Percentiles rank a stretch among this genome's conserved stretches.
phyloP scores from a whole-genome alignment of 1,284 basidiomycete genomes.

The Sanghuangporus sanghuang region DNA sequence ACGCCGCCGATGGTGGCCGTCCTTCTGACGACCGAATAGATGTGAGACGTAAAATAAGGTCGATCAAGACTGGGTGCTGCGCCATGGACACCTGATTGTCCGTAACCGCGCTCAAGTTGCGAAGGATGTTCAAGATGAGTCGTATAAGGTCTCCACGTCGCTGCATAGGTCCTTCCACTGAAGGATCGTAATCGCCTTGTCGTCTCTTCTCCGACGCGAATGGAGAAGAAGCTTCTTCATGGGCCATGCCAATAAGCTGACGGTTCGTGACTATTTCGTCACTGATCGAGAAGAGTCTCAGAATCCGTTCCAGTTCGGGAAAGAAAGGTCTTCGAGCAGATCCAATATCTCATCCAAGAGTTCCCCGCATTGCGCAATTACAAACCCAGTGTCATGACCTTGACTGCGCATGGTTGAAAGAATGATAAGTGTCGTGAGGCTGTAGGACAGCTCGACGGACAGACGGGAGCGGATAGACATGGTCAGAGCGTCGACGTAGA shows the following conservation, averaged over 20 bases:
- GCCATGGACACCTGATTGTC: conserved; percentile 75
- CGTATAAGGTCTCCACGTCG: conserved; percentile 70
- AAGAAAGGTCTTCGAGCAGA: conserved; percentile 78
- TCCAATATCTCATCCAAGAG: conserved; percentile 87
- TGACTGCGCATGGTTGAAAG: conserved; percentile 71
- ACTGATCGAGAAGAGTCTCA: conserved; percentile 28
- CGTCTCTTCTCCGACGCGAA: conserved; percentile 50
- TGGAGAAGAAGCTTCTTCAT: conserved; percentile 50
- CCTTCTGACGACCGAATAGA: conserved; percentile 36
- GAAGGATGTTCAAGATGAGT: conserved; percentile 74
- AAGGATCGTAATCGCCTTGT: conserved; percentile 44
- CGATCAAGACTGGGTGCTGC: conserved; percentile 58
- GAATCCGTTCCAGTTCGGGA: conserved; percentile 35
- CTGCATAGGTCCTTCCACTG: conserved; percentile 44
- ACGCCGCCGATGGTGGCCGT: conserved; percentile 40
- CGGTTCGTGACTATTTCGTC: conserved; percentile 52
- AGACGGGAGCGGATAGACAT: conserved; percentile 89
- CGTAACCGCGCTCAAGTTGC: conserved; percentile 73
- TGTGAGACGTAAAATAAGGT: conserved; percentile 66
- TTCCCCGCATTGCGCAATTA: conserved; percentile 73
- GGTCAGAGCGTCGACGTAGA: conserved; percentile 86
- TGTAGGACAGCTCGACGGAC: conserved; percentile 82
- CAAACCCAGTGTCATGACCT: conserved; percentile 57
- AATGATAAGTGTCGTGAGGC: conserved; percentile 84
- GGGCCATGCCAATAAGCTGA: conserved; percentile 53